These are phyloP conservation scores for Arxiozyma heterogenica DNA, from an alignment of 1,139 yeast genomes.

Conservation along the genomic window DNA sequence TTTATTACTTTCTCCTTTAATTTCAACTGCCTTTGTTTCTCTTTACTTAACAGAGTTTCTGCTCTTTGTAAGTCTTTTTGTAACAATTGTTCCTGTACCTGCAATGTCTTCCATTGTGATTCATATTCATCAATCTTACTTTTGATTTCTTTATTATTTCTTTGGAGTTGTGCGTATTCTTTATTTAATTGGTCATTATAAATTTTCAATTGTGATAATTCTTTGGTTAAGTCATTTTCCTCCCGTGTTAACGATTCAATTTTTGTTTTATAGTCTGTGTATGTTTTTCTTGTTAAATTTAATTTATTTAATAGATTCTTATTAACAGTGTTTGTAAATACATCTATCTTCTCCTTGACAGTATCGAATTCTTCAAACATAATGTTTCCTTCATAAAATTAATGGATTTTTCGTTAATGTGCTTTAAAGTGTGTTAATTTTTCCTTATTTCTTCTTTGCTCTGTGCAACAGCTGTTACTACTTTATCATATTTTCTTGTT, in stretches of 20 bases:
- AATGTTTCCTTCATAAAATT: not conserved
- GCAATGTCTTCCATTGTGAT: constrained; percentile 14
- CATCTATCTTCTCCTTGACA: constrained; percentile 12
- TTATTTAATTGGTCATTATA: not conserved
- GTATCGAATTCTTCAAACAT: not conserved
- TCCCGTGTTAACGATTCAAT: not conserved
- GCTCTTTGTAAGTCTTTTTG: constrained; percentile 14
- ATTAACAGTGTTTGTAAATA: constrained; percentile 2
- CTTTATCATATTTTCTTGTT: not conserved
- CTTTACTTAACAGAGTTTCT: constrained; percentile 14
- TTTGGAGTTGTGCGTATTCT: not conserved
- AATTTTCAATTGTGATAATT: not conserved
- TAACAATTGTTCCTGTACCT: not conserved
- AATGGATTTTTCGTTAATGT: too few species aligned
- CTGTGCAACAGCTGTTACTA: not conserved
- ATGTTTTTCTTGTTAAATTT: not conserved
- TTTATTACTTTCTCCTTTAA: constrained; percentile 2
- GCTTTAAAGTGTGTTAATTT: too few species aligned
- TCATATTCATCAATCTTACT: constrained; percentile 18
- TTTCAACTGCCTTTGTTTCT: constrained; percentile 13
- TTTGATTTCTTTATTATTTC: constrained; percentile 15
- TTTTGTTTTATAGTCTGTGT: not conserved
- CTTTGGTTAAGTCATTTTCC: not conserved
- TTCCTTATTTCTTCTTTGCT: not conserved
- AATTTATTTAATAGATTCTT: not conserved